These are phyloP conservation scores for Pseudogymnoascus pannorum DNA, from an alignment of 2,329 filamentous ascomycete species.

Conservation along the genomic window DNA sequence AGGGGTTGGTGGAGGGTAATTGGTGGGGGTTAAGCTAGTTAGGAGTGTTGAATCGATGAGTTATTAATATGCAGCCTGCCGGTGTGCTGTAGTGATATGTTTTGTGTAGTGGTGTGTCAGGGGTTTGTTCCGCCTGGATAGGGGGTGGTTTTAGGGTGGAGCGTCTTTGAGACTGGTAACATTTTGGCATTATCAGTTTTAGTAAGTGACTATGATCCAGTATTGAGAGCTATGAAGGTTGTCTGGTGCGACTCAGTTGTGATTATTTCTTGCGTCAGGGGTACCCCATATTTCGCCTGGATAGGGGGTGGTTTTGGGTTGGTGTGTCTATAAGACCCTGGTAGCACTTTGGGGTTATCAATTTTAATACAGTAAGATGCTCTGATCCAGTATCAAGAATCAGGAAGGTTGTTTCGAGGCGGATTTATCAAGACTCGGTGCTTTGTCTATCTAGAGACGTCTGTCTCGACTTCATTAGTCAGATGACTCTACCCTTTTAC, in stretches of 20 bases:
- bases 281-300: neutral
- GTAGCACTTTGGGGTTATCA: neutral
- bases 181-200: too few relatives aligned
- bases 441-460: neutral
- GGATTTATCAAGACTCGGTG: neutral
- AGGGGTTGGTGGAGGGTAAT: too few relatives aligned
- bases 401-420: neutral
- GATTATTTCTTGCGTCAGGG: neutral
- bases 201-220: too few relatives aligned
- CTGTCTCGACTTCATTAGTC: neutral
- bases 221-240: too few relatives aligned
- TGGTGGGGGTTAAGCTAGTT: neutral
- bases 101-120: neutral
- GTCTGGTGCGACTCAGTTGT: too few relatives aligned
- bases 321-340: neutral
- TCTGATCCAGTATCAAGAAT: too few relatives aligned
- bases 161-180: too few relatives aligned
- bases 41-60: neutral
- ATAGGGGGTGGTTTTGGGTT: neutral
- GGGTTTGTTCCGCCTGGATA: too few relatives aligned
- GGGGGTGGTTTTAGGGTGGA: too few relatives aligned
- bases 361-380: neutral
- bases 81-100: neutral
- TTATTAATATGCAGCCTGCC: neutral
- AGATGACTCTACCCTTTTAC: neutral